phyloP scores from a whole-genome alignment of 306 rosid species.

The Potentilla sterilis region DNA sequence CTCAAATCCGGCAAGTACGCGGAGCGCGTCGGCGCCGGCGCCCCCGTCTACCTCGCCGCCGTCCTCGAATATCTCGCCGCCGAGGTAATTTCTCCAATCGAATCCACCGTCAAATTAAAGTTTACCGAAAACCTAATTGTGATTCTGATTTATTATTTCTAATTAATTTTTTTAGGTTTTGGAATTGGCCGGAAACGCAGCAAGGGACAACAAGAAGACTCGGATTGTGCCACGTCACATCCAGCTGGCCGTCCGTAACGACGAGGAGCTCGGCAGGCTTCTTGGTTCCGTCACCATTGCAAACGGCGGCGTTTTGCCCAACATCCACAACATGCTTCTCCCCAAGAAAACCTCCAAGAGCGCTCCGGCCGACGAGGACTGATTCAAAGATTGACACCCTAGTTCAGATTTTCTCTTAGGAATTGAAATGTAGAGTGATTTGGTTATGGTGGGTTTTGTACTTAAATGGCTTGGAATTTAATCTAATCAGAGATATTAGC shows the following conservation, averaged over 20 bases:
- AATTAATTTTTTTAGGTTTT: not conserved
- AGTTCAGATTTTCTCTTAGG: not conserved
- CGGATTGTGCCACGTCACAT: conserved; percentile 30
- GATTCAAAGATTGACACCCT: not conserved
- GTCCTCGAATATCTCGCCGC: conserved; percentile 34
- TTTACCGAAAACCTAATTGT: not conserved
- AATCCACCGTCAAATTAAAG: too few species aligned
- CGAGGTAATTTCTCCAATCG: not conserved
- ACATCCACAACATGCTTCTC: conserved; percentile 23
- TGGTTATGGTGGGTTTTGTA: not conserved
- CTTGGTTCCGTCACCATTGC: conserved; percentile 30
- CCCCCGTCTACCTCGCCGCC: conserved; percentile 31
- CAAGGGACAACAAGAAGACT: conserved; percentile 31
- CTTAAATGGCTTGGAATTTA: not conserved
- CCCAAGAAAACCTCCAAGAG: conserved; percentile 17
- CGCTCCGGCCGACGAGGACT: not conserved
- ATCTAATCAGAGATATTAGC: not conserved
- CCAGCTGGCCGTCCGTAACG: conserved; percentile 29
- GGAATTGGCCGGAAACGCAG: conserved; percentile 34
- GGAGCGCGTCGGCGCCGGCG: conserved; percentile 26
- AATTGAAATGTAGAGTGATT: not conserved
- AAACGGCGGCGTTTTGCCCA: conserved; percentile 30
- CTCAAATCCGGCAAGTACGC: conserved; percentile 29
- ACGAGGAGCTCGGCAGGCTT: conserved; percentile 27
- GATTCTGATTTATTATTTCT: not conserved